phyloP scores from a whole-genome alignment of 108 stramenopile species.

The Parmales sp. region DNA sequence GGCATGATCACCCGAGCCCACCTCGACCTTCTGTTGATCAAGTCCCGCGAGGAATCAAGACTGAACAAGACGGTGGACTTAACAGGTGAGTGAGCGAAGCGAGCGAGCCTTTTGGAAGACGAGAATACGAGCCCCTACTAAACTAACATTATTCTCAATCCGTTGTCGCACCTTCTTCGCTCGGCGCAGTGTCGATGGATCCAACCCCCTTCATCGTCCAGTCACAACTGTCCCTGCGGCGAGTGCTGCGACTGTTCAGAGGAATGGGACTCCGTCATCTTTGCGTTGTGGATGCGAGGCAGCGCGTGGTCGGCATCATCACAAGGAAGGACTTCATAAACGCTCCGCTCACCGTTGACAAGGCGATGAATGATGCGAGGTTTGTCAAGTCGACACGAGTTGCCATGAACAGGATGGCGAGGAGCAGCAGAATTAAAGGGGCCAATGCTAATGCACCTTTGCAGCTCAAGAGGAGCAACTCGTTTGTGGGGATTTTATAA shows the following conservation, averaged over 20 bases:
- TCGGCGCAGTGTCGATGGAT: too few species aligned
- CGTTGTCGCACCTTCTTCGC: too few species aligned
- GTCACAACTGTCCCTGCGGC: background rate
- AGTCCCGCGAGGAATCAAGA: background rate
- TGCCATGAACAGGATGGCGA: conserved; percentile 9
- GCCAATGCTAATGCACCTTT: background rate
- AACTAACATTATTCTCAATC: background rate
- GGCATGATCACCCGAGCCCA: background rate
- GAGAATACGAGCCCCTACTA: background rate
- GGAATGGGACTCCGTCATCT: conserved; percentile 25
- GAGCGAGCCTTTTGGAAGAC: background rate
- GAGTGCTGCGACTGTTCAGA: conserved; percentile 16
- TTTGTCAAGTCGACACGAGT: background rate
- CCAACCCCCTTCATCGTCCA: conserved; percentile 1
- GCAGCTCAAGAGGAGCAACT: background rate
- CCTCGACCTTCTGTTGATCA: background rate
- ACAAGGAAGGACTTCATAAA: conserved; percentile 15
- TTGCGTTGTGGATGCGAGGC: conserved; percentile 17
- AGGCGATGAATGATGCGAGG: background rate
- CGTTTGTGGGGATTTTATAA: background rate
- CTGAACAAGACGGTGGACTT: too few species aligned
- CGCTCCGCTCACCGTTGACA: background rate
- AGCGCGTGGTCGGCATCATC: conserved; percentile 16
- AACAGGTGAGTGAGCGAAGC: too few species aligned
- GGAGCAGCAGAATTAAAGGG: background rate